Evolutionary conservation across 352 stramenopile species (phyloP), one percentile per base, ranked within the genome.

Genomic region (Hyaloperonospora brassicae): DNA sequence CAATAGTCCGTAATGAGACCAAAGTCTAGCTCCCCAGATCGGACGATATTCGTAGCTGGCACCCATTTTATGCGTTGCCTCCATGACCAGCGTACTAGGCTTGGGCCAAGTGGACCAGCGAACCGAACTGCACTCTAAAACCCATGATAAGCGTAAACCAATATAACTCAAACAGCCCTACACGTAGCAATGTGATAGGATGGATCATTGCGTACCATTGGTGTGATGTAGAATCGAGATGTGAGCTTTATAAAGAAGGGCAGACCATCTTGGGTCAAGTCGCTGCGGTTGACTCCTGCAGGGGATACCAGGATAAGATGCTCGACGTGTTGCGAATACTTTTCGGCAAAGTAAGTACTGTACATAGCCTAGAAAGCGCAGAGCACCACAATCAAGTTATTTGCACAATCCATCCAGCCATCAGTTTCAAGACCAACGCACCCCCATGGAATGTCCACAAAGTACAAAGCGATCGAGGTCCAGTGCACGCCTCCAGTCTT

Each of bases 251-350:
- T 52, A 52, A 83, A 63, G 34, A 62, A 73, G 5, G 67, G 61
- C 27, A 80, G 62, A 12, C 84, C 68, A 10, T 72, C 57, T 23
- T 68, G 47, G 10, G 59, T 70, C 8, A 76, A 27, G 4, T 43
- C 62, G 23, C 71, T 79, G 17, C 62, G 47, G 12, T 76, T 83
- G 11, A 92, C 70, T 25, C 76, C 81, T 8, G 79, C 79, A 9
- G 81, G 81, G 0, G 81, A 92, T 31, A 92, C 74, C 47, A 92
- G 64, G 12, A 89, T 75, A 22, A 92, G 53, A 53, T 92, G 81
- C 44, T 92, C 75, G 24, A 92, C 67, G 39, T 74, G 73, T 25
- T 83, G 60, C 8, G 75, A 46, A 64, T 89, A 92, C 56, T 84
- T 83, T 9, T 82, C 70, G 14, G 73, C 68, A 61, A 86, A 92